phyloP scores from a whole-genome alignment of 805 yeast genomes.

The Yarrowia osloensis region DNA sequence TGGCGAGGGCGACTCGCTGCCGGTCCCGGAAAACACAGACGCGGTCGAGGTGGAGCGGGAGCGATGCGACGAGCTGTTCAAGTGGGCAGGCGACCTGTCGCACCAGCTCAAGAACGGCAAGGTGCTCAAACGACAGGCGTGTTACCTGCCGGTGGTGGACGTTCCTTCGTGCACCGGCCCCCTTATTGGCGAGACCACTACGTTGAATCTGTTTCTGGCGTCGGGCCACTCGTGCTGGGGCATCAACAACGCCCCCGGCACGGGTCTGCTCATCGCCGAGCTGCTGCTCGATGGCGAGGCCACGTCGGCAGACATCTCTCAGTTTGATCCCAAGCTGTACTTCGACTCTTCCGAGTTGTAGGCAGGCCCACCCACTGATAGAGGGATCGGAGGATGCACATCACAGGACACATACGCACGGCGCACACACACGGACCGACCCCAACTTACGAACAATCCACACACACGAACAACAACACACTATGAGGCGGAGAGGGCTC shows the following conservation, averaged over 20 bases:
- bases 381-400: neutral
- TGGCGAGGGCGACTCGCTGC: conserved; percentile 93
- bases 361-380: neutral
- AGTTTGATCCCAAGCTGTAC: conserved; percentile 81
- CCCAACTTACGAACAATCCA: conserved; percentile 6
- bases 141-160: conserved; percentile 91
- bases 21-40: conserved; percentile 90
- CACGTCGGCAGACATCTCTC: conserved; percentile 71
- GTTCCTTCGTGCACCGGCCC: conserved; percentile 94
- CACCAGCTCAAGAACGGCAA: conserved; percentile 71
- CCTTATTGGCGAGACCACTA: conserved; percentile 89
- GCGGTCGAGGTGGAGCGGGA: conserved; percentile 86
- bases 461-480: neutral
- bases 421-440: neutral
- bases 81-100: conserved; percentile 75
- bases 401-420: neutral
- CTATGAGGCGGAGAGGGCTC: neutral
- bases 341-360: conserved; percentile 51
- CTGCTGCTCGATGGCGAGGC: conserved; percentile 80
- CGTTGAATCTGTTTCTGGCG: conserved; percentile 72
- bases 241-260: conserved; percentile 94
- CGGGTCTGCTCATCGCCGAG: conserved; percentile 92
- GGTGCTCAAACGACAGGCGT: conserved; percentile 83
- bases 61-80: conserved; percentile 84
- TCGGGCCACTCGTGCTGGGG: conserved; percentile 99